Base-by-base conservation (phyloP, 1,284 basidiomycete species). In the Chalciporus piperatoides region DNA sequence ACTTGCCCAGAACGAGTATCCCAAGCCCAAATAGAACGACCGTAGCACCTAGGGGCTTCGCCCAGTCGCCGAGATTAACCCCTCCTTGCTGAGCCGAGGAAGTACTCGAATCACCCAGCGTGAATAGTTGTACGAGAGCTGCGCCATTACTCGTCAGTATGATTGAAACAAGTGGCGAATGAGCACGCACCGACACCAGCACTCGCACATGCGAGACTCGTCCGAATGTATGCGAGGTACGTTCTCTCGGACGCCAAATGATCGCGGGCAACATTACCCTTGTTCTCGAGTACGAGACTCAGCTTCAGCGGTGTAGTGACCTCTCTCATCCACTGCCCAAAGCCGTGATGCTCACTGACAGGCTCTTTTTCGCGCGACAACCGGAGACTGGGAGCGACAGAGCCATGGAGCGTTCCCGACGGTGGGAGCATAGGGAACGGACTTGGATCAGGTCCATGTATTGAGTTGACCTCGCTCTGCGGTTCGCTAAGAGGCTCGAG, bases 161-260 rank as follows among this genome's bases (percentile, higher is more conserved):
- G 30, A 11, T 47, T 14, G 6, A n/a, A 41, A 41, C 8, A 7
- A 12, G 23, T n/a, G 23, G 21, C 19, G 23, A 12, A 21, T 3
- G n/a, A 41, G 28, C 4, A 62, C 71, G 48, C 42, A 73, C 71
- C 72, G 27, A 73, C 67, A 24, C 71, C 71, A 4, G 69, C 60
- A 15, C 68, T 65, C 7, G 71, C 63, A 27, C 72, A 65, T 10
- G 70, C 65, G 21, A 73, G 58, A 41, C 71, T 72, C 15, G 71
- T 74, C 12, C 72, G 65, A 38, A 74, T 61, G 37, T 72, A 73
- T 23, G 71, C 72, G 14, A 73, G 62, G 58, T 69, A 73, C 7
- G 71, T 73, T 38, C 71, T 56, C 48, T 73, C 71, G 21, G 68
- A 69, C 6, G 71, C 71, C 0, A 73, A 60, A 51, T 73, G 72